Evolutionary conservation across 208 protist genomes (phyloP).

Genomic region (Leishmania major): DNA sequence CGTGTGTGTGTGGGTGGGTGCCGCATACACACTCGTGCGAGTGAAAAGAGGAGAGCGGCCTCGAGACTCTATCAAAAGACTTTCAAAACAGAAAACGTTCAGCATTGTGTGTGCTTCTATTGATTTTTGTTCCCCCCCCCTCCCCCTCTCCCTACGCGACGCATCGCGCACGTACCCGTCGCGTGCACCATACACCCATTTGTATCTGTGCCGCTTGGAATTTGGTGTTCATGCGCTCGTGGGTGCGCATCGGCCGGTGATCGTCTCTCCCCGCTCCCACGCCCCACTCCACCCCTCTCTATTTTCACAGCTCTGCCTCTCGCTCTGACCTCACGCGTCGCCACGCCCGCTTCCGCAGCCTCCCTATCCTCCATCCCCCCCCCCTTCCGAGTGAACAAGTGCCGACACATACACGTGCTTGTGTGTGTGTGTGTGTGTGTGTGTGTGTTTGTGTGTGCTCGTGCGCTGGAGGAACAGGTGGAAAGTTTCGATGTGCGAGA

Average conservation of each 20-base stretch:
- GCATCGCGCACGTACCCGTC: not conserved
- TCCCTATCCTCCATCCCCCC: not conserved
- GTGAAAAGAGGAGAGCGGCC: not conserved
- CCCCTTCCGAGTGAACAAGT: not conserved
- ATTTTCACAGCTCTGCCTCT: not conserved
- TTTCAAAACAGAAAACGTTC: not conserved
- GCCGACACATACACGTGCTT: not conserved
- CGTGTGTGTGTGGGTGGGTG: not conserved
- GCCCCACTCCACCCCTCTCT: not conserved
- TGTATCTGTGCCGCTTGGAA: not conserved
- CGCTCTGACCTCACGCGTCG: not conserved
- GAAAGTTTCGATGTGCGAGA: not conserved
- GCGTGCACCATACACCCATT: not conserved
- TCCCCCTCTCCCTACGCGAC: too few species aligned
- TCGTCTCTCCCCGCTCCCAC: not conserved
- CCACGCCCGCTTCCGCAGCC: not conserved
- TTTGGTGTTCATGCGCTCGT: not conserved
- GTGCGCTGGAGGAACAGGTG: not conserved
- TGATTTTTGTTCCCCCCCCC: not conserved
- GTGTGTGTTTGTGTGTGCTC: too few species aligned
- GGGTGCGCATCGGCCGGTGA: not conserved
- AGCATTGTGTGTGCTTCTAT: not conserved
- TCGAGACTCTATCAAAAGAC: not conserved
- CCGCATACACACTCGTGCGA: not conserved
- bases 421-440: too few species aligned